A percentile compares a stretch with the other conserved stretches of the same genome.
Conservation (phyloP, 192 early-diverging fungal species). For the Umbelopsis vinacea region DNA sequence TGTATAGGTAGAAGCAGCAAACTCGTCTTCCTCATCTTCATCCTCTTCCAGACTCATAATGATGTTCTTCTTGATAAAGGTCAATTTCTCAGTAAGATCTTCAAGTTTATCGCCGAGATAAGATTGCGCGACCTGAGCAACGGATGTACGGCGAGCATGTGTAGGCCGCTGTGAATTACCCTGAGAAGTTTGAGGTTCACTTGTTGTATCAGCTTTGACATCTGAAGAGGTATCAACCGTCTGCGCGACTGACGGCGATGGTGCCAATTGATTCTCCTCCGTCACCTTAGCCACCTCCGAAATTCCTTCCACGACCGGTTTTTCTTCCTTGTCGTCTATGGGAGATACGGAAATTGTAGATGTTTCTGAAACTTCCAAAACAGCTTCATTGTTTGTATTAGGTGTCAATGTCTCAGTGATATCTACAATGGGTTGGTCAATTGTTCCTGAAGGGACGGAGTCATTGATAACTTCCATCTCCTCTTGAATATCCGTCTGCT, state of each 20-base stretch:
- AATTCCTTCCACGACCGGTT: no score
- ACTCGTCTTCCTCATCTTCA: slow-evolving; percentile 30
- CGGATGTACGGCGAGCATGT: slow-evolving; percentile 24
- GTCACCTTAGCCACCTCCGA: no score
- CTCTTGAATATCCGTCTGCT: not conserved
- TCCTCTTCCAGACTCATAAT: slow-evolving; percentile 43
- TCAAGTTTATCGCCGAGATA: slow-evolving; percentile 39
- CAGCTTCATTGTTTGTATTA: not conserved
- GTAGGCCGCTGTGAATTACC: not conserved
- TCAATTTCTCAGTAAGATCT: slow-evolving; percentile 43
- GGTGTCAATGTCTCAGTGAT: not conserved
- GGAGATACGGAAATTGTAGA: no score
- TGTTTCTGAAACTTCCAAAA: no score
- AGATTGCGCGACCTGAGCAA: slow-evolving; percentile 35
- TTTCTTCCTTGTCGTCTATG: no score
- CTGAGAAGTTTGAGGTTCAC: not conserved
- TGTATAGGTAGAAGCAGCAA: not conserved
- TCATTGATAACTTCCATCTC: not conserved
- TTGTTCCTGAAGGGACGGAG: not conserved
- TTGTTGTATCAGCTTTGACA: no score
- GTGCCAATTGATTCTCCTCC: no score
- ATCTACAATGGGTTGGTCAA: not conserved
- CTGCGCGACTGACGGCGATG: no score
- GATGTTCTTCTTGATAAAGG: slow-evolving; percentile 43
- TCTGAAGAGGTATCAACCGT: no score